Base-by-base conservation (phyloP, 192 early-diverging fungal species). In the Piromyces finnis region DNA sequence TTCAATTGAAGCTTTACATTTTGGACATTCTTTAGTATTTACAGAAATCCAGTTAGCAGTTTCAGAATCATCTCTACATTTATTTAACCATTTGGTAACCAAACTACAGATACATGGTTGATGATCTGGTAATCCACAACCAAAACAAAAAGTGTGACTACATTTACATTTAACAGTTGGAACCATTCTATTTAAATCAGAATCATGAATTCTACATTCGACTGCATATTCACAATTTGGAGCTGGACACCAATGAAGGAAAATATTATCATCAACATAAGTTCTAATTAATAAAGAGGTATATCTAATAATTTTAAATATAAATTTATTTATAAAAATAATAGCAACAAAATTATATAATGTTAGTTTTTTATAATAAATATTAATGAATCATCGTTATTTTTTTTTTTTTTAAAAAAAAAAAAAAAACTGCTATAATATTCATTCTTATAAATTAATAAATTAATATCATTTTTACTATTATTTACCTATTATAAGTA, bases 31-130 rank as follows among this genome's bases (percentile, higher is more conserved):
- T 84, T 98, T 97, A 36, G 94, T 95, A 86, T 95, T 90, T 28
- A 91, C 95, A 41, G 92, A 93, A 80, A 98, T 95, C 96, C 97
- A 98, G 85, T 98, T 98, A 28, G 96, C 92, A 22, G 97, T 98
- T 85, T 98, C 96, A 11, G 95, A 96, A 83, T 99, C 98, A 86
- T 99, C 97, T 79, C 89, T 92, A 85, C 97, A 97, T 84, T 98
- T 98, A 85, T 96, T 93, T 29, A 96, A 80, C 97, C 96, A 98
- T 83, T 85, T 88, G 78, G 89, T 89, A 39, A 94, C 95, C 68
- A 98, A 86, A 9, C 68, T 80, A 87, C 98, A 99, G 26, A 94
- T 91, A 80, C 91, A 93, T 15, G 98, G 98, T 82, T 92, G 87
- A 80, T 99, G 98, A 77, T 93, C 90, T 37, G 90, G 85, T 29